A percentile compares a stretch with the other conserved stretches of the same genome.
Conservation (phyloP, 2,329 filamentous ascomycete species). For the Elsinoe necatrix region DNA sequence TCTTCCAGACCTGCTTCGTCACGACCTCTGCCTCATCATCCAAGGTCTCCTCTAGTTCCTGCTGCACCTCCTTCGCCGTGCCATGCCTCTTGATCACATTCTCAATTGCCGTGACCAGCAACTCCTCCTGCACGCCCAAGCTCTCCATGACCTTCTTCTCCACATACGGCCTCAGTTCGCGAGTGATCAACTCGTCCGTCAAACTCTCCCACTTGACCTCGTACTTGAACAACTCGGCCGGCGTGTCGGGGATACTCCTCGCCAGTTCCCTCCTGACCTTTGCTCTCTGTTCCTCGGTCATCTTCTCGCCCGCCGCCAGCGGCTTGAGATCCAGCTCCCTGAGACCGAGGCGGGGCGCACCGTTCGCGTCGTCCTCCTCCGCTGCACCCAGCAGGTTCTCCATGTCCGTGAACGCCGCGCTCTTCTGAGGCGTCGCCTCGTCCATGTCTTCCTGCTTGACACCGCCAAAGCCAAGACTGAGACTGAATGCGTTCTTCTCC, state of each 20-base stretch:
- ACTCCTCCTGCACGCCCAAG: constrained; percentile 89
- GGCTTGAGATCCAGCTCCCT: constrained; percentile 36
- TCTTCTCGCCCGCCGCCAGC: constrained; percentile 49
- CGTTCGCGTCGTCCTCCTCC: constrained; percentile 55
- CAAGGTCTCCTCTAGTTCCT: constrained; percentile 78
- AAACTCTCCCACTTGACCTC: constrained; percentile 86
- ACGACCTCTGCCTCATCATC: constrained; percentile 92
- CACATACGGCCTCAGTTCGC: constrained; percentile 87
- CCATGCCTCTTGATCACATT: constrained; percentile 71
- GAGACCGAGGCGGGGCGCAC: constrained; percentile 40
- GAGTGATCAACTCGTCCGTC: constrained; percentile 68
- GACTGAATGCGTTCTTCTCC: constrained; percentile 20
- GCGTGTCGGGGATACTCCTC: constrained; percentile 80
- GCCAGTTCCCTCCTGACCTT: constrained; percentile 75
- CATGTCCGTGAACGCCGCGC: constrained; percentile 81
- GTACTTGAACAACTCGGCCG: constrained; percentile 77
- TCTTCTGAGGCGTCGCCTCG: constrained; percentile 12
- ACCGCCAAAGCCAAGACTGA: constrained; percentile 17
- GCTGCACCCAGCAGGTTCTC: constrained; percentile 93
- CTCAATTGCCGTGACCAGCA: constrained; percentile 87
- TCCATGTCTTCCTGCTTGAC: constrained; percentile 16
- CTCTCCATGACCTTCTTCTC: constrained; percentile 98
- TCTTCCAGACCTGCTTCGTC: constrained; percentile 95
- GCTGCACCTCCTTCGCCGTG: constrained; percentile 69
- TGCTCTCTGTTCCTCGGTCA: constrained; percentile 79